Evolutionary conservation across 192 early-diverging fungal species (phyloP), one percentile per base, ranked within the genome.

Genomic region (Bifiguratus adelaidae): DNA sequence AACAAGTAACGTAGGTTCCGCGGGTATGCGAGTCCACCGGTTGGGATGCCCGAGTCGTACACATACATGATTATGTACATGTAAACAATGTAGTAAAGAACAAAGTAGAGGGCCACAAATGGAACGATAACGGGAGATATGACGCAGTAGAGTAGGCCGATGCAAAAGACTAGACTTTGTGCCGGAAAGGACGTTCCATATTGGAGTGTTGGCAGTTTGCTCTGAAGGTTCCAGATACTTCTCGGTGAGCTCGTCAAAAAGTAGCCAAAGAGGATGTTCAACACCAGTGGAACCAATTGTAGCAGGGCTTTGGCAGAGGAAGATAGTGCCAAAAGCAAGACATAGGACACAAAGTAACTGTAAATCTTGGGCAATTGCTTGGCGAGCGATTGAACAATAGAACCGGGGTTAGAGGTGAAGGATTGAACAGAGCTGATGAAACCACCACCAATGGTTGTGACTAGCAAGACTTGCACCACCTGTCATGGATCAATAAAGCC

Each of bases 281-380:
- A 20, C 6, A 91, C 52, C 21, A 90, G 63, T 1, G 73, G 75
- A 4, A 58, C 71, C 9, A 85, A 51, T 55, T 90, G 89, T 12
- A 85, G 32, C 2, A 91, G 48, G 49, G 86, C 79, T 15, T 72
- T 53, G 1, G 81, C 71, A 1, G 87, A 73, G 25, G 77, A 71
- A 4, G 77, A 61, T 30, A 89, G 67, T 2, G 78, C 67, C n/a
- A 74, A 73, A 18, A 95, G 69, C 55, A 92, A 58, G 21, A 92
- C 74, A 58, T 87, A 95, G 21, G 87, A 88, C 27, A 91, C 73
- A 45, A 91, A 92, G 61, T 85, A 90, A 42, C 76, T 81, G 1
- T 86, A 82, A 1, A 81, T 80, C 27, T 68, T 54, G 4, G 92
- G 92, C 1, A 95, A 70, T 3, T 73, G 70, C 25, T 52, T 32